A percentile compares a stretch with the other conserved stretches of the same genome.
These are phyloP conservation scores for Peziza echinospora DNA, from an alignment of 495 filamentous ascomycete species.

Conservation along the genomic window DNA sequence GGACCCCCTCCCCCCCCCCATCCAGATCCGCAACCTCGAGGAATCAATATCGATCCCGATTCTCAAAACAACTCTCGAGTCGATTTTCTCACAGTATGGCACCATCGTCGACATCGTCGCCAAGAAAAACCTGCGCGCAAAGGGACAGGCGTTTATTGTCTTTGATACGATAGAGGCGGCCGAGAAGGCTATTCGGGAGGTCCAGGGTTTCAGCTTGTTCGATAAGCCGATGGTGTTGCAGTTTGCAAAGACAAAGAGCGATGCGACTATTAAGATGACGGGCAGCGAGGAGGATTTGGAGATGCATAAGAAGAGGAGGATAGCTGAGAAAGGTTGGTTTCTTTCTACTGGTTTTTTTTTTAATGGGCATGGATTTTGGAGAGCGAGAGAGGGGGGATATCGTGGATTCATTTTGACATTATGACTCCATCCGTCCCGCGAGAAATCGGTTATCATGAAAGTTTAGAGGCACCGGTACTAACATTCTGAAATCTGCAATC, in stretches of 20 bases:
- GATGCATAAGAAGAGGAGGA: slow-evolving; percentile 57
- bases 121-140: slow-evolving; percentile 76
- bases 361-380: too few species aligned
- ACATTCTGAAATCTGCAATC: neutral
- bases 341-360: neutral
- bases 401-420: too few species aligned
- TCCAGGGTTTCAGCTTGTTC: slow-evolving; percentile 87
- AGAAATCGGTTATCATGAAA: too few species aligned
- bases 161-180: slow-evolving; percentile 63
- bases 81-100: slow-evolving; percentile 82
- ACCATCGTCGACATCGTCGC: slow-evolving; percentile 77
- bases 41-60: slow-evolving; percentile 70
- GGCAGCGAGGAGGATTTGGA: slow-evolving; percentile 69
- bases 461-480: too few species aligned
- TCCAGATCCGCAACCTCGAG: slow-evolving; percentile 76
- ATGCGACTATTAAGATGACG: slow-evolving; percentile 57
- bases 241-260: slow-evolving; percentile 66
- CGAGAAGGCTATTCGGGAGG: slow-evolving; percentile 58
- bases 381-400: too few species aligned
- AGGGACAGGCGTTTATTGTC: slow-evolving; percentile 92
- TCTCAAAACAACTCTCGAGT: slow-evolving; percentile 48
- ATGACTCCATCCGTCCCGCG: neutral
- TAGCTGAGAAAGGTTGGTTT: slow-evolving; percentile 76
- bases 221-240: slow-evolving; percentile 80
- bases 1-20: neutral